Conservation (phyloP, 192 early-diverging fungal species). For the Oehlia diaphana region DNA sequence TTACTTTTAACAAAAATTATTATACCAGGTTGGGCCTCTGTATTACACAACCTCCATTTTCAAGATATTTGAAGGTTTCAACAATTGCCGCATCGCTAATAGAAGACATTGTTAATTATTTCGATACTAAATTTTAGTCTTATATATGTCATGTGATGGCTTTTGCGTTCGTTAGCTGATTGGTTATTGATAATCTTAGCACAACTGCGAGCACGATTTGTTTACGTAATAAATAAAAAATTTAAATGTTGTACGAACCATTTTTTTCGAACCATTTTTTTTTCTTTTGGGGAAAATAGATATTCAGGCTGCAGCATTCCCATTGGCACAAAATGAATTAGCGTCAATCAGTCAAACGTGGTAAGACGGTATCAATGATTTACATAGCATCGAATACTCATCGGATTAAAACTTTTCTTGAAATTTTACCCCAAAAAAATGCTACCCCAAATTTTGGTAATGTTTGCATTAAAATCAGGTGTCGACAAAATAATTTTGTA, state of each 20-base stretch:
- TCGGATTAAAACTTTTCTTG: neutral
- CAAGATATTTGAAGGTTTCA: neutral
- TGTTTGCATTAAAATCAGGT: neutral
- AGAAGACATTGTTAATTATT: neutral
- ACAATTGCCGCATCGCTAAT: neutral
- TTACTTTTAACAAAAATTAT: too few relatives aligned
- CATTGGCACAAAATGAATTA: too few relatives aligned
- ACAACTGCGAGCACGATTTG: too few relatives aligned
- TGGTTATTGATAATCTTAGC: too few relatives aligned
- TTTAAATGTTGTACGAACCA: too few relatives aligned
- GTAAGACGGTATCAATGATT: neutral
- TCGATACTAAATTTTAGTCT: too few relatives aligned
- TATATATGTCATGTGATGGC: too few relatives aligned
- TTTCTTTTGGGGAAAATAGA: too few relatives aligned
- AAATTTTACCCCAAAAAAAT: conserved; percentile 12
- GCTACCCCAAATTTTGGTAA: conserved; percentile 29
- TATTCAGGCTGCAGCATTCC: too few relatives aligned
- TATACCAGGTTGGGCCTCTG: neutral
- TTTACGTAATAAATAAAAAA: too few relatives aligned
- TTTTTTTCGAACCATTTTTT: too few relatives aligned
- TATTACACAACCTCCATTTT: neutral
- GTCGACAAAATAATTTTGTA: neutral
- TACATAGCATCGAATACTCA: neutral
- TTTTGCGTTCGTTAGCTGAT: too few relatives aligned
- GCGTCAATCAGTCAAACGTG: neutral